Base-by-base conservation (phyloP, 1,284 basidiomycete species). In the Marasmius fiardii region DNA sequence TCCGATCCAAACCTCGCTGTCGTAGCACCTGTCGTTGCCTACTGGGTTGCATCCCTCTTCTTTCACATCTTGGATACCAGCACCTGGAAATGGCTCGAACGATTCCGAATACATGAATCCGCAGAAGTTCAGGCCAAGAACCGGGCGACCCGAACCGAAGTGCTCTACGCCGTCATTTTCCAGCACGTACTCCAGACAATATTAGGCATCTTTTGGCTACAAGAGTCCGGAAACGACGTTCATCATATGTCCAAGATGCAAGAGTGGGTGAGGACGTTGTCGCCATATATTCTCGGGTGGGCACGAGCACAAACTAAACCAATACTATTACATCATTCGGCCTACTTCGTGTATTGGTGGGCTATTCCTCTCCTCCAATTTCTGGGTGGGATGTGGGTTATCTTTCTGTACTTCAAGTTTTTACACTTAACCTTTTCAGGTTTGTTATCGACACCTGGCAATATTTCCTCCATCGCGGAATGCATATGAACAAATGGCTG, bases 381-480 rank as follows among this genome's bases (percentile, higher is more conserved):
- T 55, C 65, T 92, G 12, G 75, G 85, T 44, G 94, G 93, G 24
- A 90, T 95, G 95, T 96, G 67, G 73, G 94, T 84, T n/a, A 28
- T 26, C 35, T 33, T 35, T 26, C 14, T 41, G 35, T 23, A 35
- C 52, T 33, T 58, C 52, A 54, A 39, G 57, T 62, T 31, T 31
- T 45, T 31, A 26, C 31, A 34, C 10, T 54, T 58, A 51, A 43
- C 35, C 47, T 58, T 44, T 16, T 7, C 61, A 98, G 95, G 77
- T 92, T 97, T 70, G 71, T 96, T 59, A 90, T 99, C 67, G 96
- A 99, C 74, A 95, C 95, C 33, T 98, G 95, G 95, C 95, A 99
- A 73, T 99, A 99, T 74, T 93, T 93, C 73, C 79, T 94, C 39
- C 96, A 99, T 70, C 92, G 97, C 48, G 74, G 78, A 41, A 93